Evolutionary conservation across 805 yeast genomes (phyloP).

Genomic region (Starmerella sirachaensis): DNA sequence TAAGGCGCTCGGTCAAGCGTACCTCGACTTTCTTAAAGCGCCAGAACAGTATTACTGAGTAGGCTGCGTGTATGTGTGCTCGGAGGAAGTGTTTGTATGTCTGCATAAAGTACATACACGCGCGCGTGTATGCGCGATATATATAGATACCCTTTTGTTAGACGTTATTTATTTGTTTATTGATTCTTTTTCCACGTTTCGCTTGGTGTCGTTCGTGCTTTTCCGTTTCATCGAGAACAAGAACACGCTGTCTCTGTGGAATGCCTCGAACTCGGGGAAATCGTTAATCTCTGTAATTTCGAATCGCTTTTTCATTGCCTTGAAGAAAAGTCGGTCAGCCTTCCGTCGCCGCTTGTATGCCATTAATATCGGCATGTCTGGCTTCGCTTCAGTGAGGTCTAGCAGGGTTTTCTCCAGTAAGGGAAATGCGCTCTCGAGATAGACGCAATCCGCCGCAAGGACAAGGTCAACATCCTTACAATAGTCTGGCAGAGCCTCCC

Average conservation of each 20-base stretch:
- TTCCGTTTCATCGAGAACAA: slow-evolving; percentile 31
- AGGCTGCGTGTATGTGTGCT: too few relatives aligned
- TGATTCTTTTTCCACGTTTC: too few relatives aligned
- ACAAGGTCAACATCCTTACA: slow-evolving; percentile 33
- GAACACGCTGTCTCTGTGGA: slow-evolving; percentile 32
- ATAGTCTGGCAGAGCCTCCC: slow-evolving; percentile 31
- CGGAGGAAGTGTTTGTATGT: too few relatives aligned
- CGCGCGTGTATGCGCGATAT: too few relatives aligned
- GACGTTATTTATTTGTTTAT: neutral
- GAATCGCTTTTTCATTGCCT: slow-evolving; percentile 27
- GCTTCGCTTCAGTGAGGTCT: slow-evolving; percentile 30
- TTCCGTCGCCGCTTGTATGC: slow-evolving; percentile 44
- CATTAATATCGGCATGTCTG: slow-evolving; percentile 38
- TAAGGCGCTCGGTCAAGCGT: slow-evolving; percentile 11
- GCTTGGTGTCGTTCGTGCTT: neutral
- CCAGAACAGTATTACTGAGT: slow-evolving; percentile 3
- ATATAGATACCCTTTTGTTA: too few relatives aligned
- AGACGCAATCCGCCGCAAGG: slow-evolving; percentile 52
- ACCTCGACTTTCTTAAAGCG: slow-evolving; percentile 7
- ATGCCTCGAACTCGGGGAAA: slow-evolving; percentile 24
- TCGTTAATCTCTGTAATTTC: slow-evolving; percentile 24
- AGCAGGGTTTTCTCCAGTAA: slow-evolving; percentile 38
- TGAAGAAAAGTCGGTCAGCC: slow-evolving; percentile 32
- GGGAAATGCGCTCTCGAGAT: slow-evolving; percentile 43
- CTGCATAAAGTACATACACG: neutral